phyloP scores from a whole-genome alignment of 2,329 filamentous ascomycete species.

The Trichoderma koningiopsis region DNA sequence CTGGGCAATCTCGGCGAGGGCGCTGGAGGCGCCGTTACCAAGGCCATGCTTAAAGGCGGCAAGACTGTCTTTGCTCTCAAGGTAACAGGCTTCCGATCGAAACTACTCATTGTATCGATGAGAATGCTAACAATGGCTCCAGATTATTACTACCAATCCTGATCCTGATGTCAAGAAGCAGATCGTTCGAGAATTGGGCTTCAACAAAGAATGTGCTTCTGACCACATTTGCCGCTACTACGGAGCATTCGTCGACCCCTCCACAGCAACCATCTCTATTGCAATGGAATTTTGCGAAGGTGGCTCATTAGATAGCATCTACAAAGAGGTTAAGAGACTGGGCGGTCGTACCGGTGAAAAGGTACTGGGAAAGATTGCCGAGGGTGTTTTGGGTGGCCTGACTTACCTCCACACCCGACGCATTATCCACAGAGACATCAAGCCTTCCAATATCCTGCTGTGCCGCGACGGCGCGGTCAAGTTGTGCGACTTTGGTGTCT shows the following conservation, averaged over 20 bases:
- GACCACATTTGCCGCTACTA: conserved; percentile 98
- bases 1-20: conserved; percentile 90
- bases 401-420: conserved; percentile 95
- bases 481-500: conserved; percentile 97
- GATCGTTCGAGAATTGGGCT: conserved; percentile 92
- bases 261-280: conserved; percentile 96
- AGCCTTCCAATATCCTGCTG: conserved; percentile 94
- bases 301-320: conserved; percentile 93
- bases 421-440: conserved; percentile 99
- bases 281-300: conserved; percentile 99
- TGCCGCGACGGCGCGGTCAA: conserved; percentile 94
- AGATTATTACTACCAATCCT: conserved; percentile 98
- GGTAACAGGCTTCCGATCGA: conserved; percentile 52
- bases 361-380: conserved; percentile 93
- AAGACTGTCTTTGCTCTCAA: conserved; percentile 96
- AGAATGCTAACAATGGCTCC: conserved; percentile 2
- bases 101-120: conserved; percentile 25
- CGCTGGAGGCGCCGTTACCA: conserved; percentile 91
- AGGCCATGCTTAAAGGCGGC: conserved; percentile 83
- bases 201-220: conserved; percentile 96
- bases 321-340: conserved; percentile 94
- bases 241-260: conserved; percentile 92
- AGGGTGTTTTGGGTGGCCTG: conserved; percentile 88
- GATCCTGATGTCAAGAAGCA: conserved; percentile 98
- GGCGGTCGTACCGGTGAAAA: conserved; percentile 96